A percentile compares a stretch with the other conserved stretches of the same genome.
These are phyloP conservation scores for Astraeus odoratus DNA, from an alignment of 768 basidiomycete genomes.

Conservation along the genomic window DNA sequence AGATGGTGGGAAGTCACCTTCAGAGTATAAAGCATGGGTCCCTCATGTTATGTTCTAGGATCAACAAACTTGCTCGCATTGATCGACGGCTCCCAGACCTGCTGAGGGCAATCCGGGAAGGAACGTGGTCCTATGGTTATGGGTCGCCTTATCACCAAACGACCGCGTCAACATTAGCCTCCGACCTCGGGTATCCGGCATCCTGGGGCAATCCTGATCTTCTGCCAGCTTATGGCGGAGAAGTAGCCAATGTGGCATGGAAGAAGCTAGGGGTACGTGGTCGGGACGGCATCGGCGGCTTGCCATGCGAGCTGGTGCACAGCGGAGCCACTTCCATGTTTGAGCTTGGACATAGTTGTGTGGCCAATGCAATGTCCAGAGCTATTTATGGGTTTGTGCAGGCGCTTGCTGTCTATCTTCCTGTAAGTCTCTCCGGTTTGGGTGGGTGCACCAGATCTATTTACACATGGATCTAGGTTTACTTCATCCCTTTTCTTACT, in stretches of 20 bases:
- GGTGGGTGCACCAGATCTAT: too few species aligned
- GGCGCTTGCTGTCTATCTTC: constrained; percentile 61
- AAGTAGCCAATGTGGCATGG: constrained; percentile 48
- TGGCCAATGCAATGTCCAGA: constrained; percentile 49
- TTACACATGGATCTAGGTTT: constrained; percentile 41
- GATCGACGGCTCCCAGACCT: constrained; percentile 52
- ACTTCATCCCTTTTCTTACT: constrained; percentile 60
- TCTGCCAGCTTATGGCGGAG: constrained; percentile 60
- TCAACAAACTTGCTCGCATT: constrained; percentile 59
- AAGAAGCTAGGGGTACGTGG: constrained; percentile 44
- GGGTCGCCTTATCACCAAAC: constrained; percentile 35
- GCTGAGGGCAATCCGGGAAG: constrained; percentile 46
- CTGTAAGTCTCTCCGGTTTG: constrained; percentile 45
- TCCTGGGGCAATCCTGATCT: constrained; percentile 56
- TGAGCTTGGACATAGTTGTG: constrained; percentile 50
- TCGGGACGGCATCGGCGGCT: constrained; percentile 52
- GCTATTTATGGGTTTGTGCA: constrained; percentile 52
- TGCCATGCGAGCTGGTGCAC: constrained; percentile 75
- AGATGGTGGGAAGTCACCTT: constrained; percentile 43
- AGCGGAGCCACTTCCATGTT: constrained; percentile 41
- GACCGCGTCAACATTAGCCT: constrained; percentile 40
- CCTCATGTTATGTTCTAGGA: constrained; percentile 34
- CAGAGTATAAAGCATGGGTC: not conserved
- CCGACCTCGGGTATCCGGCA: constrained; percentile 50
- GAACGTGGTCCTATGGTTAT: constrained; percentile 53